phyloP scores from a whole-genome alignment of 202 grass and related monocot species.

The Cymbopogon flexuosus region DNA sequence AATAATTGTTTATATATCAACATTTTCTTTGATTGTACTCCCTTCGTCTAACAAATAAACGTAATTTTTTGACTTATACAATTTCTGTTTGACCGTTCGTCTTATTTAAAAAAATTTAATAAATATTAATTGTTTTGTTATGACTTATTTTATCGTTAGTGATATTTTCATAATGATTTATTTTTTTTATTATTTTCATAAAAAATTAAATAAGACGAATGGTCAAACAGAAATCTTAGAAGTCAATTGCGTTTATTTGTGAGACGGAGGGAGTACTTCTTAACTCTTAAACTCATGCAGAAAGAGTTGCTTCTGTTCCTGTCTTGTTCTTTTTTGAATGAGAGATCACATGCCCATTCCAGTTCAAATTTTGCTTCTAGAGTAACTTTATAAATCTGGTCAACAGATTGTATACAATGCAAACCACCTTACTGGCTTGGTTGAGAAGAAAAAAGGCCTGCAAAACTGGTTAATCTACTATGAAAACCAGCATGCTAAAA shows the following conservation, averaged over 20 bases:
- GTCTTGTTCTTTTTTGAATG: background rate
- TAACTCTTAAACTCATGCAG: background rate
- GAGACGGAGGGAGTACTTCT: too few relatives aligned
- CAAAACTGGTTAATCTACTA: conserved; percentile 95
- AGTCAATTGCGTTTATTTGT: too few relatives aligned
- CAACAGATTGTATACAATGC: conserved; percentile 69
- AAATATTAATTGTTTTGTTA: too few relatives aligned
- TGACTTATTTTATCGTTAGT: too few relatives aligned
- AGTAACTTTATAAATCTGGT: background rate
- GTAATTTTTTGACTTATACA: too few relatives aligned
- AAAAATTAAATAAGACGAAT: too few relatives aligned
- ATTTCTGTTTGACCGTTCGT: too few relatives aligned
- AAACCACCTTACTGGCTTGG: conserved; percentile 61
- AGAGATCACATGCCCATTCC: background rate
- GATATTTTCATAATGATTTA: too few relatives aligned
- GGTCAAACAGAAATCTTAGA: too few relatives aligned
- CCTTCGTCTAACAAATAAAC: too few relatives aligned
- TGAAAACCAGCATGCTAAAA: conserved; percentile 58
- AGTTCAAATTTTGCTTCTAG: background rate
- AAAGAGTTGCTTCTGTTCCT: background rate
- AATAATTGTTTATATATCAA: background rate
- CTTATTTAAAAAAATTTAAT: too few relatives aligned
- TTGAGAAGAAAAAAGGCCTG: conserved; percentile 60
- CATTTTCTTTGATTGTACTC: conserved; percentile 1
- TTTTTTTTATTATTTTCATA: too few relatives aligned